phyloP scores from a whole-genome alignment of 116 monocot genomes.

The Iris pallida region DNA sequence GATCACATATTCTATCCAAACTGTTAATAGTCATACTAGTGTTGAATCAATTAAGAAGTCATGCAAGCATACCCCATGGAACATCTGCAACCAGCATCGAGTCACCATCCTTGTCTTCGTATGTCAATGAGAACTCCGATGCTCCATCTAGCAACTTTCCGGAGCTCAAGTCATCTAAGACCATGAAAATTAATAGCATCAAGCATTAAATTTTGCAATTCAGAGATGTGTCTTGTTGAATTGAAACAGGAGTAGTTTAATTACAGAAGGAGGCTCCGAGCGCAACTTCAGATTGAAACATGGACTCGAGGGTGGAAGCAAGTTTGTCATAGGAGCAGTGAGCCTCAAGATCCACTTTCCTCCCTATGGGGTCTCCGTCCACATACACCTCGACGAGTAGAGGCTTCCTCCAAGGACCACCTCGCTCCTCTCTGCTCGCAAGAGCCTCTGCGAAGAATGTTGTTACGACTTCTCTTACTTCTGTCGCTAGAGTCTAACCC shows the following conservation, averaged over 20 bases:
- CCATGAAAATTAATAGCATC: not conserved
- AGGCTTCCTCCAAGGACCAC: not conserved
- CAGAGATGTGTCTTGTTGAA: no score
- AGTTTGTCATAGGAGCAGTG: conserved; percentile 18
- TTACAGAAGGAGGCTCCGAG: no score
- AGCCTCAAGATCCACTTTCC: conserved; percentile 19
- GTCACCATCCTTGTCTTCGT: conserved; percentile 22
- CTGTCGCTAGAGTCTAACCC: not conserved
- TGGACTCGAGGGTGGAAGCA: conserved; percentile 15
- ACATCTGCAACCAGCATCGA: conserved; percentile 25
- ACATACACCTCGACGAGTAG: conserved; percentile 16
- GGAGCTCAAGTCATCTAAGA: not conserved
- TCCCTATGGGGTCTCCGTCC: conserved; percentile 25
- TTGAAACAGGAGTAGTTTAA: no score
- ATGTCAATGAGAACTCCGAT: conserved; percentile 17
- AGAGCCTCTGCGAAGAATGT: not conserved
- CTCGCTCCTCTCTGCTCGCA: not conserved
- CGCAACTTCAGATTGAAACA: no score
- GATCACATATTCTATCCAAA: no score
- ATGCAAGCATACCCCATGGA: conserved; percentile 6
- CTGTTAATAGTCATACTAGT: no score
- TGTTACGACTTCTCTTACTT: conserved; percentile 14
- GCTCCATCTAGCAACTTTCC: conserved; percentile 11
- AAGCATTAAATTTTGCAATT: no score
- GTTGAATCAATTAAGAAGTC: no score